Evolutionary conservation across 495 filamentous ascomycete species (phyloP).

Genomic region (Tuber umbilicatum): DNA sequence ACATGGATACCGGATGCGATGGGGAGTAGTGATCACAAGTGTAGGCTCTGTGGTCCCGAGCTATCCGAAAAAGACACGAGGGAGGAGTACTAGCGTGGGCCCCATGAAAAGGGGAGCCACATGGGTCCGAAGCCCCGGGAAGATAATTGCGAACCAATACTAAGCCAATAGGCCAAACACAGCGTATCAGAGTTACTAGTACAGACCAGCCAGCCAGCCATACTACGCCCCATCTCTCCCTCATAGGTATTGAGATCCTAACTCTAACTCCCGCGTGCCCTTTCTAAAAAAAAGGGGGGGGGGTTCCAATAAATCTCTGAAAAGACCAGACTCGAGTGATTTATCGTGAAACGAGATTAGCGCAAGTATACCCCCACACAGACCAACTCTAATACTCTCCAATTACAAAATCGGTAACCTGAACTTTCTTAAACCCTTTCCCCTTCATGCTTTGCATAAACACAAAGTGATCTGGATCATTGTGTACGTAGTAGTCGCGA

Average conservation of each 20-base stretch:
- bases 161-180: too few relatives aligned
- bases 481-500: constrained; percentile 51
- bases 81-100: too few relatives aligned
- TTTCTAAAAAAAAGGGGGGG: background rate
- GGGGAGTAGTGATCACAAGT: too few relatives aligned
- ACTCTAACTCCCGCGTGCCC: background rate
- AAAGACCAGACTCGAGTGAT: background rate
- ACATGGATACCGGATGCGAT: too few relatives aligned
- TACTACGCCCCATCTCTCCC: background rate
- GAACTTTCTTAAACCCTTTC: constrained; percentile 42
- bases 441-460: constrained; percentile 45
- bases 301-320: background rate
- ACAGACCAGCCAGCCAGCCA: too few relatives aligned
- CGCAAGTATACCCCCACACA: background rate
- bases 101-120: too few relatives aligned
- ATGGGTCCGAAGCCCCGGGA: too few relatives aligned
- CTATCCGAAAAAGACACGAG: too few relatives aligned
- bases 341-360: background rate
- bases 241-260: background rate
- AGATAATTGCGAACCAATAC: too few relatives aligned
- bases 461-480: constrained; percentile 49
- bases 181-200: too few relatives aligned
- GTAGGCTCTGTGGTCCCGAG: too few relatives aligned
- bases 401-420: constrained; percentile 47
- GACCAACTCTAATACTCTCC: constrained; percentile 41